Evolutionary conservation across 2,329 filamentous ascomycete species (phyloP), one percentile per base, ranked within the genome.

Genomic region (Diplodia intermedia): DNA sequence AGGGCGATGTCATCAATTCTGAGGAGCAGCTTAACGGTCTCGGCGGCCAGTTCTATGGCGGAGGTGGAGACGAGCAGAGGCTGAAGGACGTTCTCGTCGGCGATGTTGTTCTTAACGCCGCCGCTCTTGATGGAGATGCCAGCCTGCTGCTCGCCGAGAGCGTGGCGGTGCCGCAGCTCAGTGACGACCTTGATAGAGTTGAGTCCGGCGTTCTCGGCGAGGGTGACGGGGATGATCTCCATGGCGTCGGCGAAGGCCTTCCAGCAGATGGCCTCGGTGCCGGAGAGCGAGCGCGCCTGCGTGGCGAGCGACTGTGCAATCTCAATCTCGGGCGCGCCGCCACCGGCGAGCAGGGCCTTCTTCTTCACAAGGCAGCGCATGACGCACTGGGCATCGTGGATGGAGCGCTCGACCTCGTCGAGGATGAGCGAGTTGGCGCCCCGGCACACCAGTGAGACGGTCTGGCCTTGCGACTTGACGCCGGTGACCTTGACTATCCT

Each of bases 171-270:
- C 77, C 95, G 88, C 76, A 99, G 83, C 75, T 98, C 95, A 31
- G 95, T 99, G 56, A 99, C 95, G 33, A 99, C 95, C 84, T 96
- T 97, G 86, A 99, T 99, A 79, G 92, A 94, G 86, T 99, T 99
- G 71, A 99, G 85, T 61, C 95, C 95, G 0, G 95, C 95, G 75
- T 99, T 99, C 83, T 99, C 95, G 0, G 95, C 96, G 73, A 99
- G 85, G 1, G 95, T 99, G 40, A 94, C 97, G 15, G 96, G 95
- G 66, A 99, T 92, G 52, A 99, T 92, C 82, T 99, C 95, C 84
- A 99, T 91, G 8, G 95, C 95, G 71, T 99, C 94, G 1, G 96
- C 95, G 77, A 99, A 99, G 0, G 94, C 94, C 84, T 97, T 98
- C 92, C 93, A 99, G 88, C 95, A 99, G 77, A 98, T 97, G 49